A percentile compares a stretch with the other conserved stretches of the same genome.
Evolutionary conservation across 78 protist species (phyloP).

Genomic region (Planoprotostelium fungivorum): DNA sequence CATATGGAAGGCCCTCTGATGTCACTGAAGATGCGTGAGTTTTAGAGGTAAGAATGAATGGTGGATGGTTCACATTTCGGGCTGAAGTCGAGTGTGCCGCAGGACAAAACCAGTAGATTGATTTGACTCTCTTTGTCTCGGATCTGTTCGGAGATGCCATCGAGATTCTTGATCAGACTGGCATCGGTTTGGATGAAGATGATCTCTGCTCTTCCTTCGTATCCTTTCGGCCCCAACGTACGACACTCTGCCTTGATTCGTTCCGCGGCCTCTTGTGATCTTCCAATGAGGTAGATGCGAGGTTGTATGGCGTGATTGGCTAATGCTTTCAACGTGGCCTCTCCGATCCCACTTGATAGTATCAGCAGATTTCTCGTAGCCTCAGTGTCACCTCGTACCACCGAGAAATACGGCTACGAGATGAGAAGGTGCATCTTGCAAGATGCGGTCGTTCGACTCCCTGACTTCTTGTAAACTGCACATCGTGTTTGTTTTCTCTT

Average conservation of each 20-base stretch:
- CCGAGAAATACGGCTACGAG: neutral
- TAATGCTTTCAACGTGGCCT: neutral
- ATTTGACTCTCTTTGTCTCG: neutral
- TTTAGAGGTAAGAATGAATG: too few relatives aligned
- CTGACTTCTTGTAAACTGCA: neutral
- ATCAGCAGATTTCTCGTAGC: neutral
- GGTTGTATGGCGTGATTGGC: neutral
- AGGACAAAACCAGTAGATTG: neutral
- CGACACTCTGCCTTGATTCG: neutral
- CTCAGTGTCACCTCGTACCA: neutral
- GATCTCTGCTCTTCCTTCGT: neutral
- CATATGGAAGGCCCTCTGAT: neutral
- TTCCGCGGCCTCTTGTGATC: neutral
- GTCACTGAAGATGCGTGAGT: too few relatives aligned
- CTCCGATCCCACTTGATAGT: neutral
- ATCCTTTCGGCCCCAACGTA: neutral
- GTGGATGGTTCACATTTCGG: neutral
- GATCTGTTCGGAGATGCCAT: neutral
- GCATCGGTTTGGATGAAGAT: neutral
- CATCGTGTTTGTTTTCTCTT: neutral
- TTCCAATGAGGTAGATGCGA: neutral
- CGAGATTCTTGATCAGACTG: neutral
- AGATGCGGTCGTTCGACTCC: neutral
- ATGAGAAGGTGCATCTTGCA: neutral
- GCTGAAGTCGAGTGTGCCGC: neutral